Evolutionary conservation across 495 filamentous ascomycete species (phyloP), one percentile per base, ranked within the genome.

Genomic region (Penicillium pulvis): DNA sequence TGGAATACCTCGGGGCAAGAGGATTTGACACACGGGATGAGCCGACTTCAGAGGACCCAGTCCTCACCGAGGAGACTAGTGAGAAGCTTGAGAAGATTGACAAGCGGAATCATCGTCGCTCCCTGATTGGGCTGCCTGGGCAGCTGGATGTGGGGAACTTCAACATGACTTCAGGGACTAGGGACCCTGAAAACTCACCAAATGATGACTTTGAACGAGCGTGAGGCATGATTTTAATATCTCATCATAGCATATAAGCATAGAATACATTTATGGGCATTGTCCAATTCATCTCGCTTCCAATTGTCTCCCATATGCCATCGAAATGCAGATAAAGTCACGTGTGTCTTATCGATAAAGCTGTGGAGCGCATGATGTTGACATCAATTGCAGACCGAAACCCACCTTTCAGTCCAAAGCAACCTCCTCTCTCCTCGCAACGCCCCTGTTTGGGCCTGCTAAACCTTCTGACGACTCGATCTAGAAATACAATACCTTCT

Each of bases 1-100:
- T 85, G 19, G 80, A 82, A 52, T 76, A 68, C 66, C 70, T 71
- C 54, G 76, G 62, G 62, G 70, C 66, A 36, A 74, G 60, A 72
- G 76, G 67, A 16, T 61, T 70, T 59, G 64, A 61, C 61, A 71
- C 57, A 59, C 62, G 45, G 8, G 74, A 81, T 33, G 72, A 73
- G 14, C 54, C 67, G n/a, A 63, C 51, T 20, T 62, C 63, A 26
- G 64, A 67, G 49, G 62, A 77, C 56, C 31, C 60, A 1, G 11
- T 63, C 24, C 71, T 56, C 65, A 78, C 85, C 1, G 87, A 87
- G 50, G 87, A 88, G 55, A 87, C 83, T 47, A 88, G 83, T 58
- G 86, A 90, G 46, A 74, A 73, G 52, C 65, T 76, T 11, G 46
- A 28, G 26, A 49, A 49, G 26, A 17, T 53, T 30, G 75, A 77